Conservation (phyloP, 495 filamentous ascomycete genomes). For the Lasiosphaeria hispida region DNA sequence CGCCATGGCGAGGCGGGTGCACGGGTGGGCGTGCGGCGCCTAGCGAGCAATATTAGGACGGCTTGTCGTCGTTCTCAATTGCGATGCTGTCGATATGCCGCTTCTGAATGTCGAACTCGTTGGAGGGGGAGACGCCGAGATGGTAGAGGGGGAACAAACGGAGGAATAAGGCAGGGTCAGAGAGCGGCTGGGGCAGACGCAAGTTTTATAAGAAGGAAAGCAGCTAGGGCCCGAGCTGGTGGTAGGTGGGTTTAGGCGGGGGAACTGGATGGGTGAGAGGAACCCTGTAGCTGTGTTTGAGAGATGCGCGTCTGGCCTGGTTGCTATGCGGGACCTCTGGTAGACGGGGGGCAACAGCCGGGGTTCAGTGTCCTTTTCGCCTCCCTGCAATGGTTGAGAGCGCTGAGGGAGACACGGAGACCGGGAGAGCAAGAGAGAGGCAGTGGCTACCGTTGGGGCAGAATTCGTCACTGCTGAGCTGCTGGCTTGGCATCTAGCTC, state of each 20-base stretch:
- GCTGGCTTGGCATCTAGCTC: no score
- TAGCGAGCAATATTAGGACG: conserved; percentile 11
- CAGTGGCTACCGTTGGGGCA: no score
- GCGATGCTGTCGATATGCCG: neutral
- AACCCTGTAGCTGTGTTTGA: no score
- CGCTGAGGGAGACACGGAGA: no score
- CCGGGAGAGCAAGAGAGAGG: no score
- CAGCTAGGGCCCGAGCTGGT: conserved; percentile 12
- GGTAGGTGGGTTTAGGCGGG: conserved; percentile 19
- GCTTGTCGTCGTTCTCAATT: conserved; percentile 10
- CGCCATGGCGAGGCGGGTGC: conserved; percentile 38
- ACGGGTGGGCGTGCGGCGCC: neutral
- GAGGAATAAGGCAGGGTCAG: conserved; percentile 9
- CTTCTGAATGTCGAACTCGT: neutral
- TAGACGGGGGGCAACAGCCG: neutral
- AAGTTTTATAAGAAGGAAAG: conserved; percentile 28
- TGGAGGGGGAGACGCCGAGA: neutral
- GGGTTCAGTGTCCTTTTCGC: neutral
- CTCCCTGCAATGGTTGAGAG: no score
- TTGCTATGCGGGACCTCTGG: conserved; percentile 9
- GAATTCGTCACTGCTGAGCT: no score
- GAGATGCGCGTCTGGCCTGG: neutral
- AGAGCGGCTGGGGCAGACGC: conserved; percentile 10
- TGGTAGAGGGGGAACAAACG: conserved; percentile 1
- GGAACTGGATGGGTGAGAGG: conserved; percentile 10